Evolutionary conservation across 2,329 filamentous ascomycete genomes (phyloP).

Genomic region (Verticillium zaregamsianum): DNA sequence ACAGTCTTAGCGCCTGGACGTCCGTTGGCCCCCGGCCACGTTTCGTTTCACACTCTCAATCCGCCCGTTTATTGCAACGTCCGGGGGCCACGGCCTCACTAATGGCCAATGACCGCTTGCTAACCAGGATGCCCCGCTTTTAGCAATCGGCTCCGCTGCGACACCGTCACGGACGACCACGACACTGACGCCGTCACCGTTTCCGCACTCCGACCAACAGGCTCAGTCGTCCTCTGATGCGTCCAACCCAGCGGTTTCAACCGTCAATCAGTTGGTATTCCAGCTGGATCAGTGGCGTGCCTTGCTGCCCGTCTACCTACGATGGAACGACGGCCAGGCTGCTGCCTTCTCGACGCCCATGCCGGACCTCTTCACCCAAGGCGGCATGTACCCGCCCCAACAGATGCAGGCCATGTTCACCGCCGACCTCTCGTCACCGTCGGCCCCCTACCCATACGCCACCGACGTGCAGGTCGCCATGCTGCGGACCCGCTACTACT

Average conservation of each 20-base stretch:
- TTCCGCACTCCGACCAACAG: conserved; percentile 7
- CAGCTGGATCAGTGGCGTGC: conserved; percentile 56
- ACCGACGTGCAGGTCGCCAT: conserved; percentile 54
- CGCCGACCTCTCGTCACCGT: conserved; percentile 37
- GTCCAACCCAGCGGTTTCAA: conserved; percentile 13
- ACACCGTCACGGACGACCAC: background rate
- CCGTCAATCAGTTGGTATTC: conserved; percentile 45
- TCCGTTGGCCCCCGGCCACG: background rate
- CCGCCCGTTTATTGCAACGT: background rate
- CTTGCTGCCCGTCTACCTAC: conserved; percentile 47
- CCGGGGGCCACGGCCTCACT: background rate
- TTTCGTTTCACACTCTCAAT: background rate
- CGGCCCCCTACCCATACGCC: conserved; percentile 43
- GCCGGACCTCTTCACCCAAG: conserved; percentile 13
- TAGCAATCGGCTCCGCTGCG: conserved; percentile 1
- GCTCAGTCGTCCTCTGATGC: conserved; percentile 15
- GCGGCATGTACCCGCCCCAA: conserved; percentile 14
- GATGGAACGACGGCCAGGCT: conserved; percentile 53
- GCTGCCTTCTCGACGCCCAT: conserved; percentile 32
- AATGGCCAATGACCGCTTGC: background rate
- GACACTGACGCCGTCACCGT: background rate
- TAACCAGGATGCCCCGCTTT: background rate
- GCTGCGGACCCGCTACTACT: conserved; percentile 55
- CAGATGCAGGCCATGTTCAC: conserved; percentile 39
- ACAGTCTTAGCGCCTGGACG: background rate